A percentile compares a stretch with the other conserved stretches of the same genome.
Conservation (phyloP, 768 basidiomycete genomes). For the Xerocomellus dryophilus region DNA sequence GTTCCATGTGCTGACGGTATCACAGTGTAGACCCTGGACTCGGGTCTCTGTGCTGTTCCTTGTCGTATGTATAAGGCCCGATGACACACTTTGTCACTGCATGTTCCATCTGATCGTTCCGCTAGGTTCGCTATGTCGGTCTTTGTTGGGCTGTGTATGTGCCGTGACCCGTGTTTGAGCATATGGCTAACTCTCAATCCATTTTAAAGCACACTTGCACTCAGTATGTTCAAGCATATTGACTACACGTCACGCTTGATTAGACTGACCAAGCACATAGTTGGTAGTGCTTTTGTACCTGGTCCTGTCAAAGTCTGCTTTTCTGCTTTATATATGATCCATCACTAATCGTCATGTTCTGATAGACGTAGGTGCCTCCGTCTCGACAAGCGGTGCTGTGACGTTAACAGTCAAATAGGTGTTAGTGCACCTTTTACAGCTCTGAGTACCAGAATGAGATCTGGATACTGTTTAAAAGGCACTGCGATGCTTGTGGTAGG, state of each 20-base stretch:
- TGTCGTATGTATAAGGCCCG: neutral
- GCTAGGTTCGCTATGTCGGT: constrained; percentile 9
- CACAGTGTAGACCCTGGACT: constrained; percentile 3
- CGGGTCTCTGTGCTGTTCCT: constrained; percentile 6
- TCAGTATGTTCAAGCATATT: constrained; percentile 1
- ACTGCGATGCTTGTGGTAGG: neutral
- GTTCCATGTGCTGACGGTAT: neutral
- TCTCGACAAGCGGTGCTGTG: neutral
- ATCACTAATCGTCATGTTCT: neutral
- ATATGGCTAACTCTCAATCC: neutral
- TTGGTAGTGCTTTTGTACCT: constrained; percentile 1
- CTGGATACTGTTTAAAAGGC: neutral
- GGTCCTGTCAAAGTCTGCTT: neutral
- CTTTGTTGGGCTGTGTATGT: constrained; percentile 5
- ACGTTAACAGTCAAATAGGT: neutral
- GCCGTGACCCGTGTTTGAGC: neutral
- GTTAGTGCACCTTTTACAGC: constrained; percentile 3
- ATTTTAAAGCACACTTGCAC: neutral
- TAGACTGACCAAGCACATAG: neutral
- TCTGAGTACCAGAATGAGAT: neutral
- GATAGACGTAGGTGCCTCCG: constrained; percentile 7
- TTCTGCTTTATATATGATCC: neutral
- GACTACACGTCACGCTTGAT: neutral
- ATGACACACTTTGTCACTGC: neutral
- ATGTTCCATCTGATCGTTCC: neutral